Conservation (phyloP, 768 basidiomycete genomes). For the Paxillus involutus region DNA sequence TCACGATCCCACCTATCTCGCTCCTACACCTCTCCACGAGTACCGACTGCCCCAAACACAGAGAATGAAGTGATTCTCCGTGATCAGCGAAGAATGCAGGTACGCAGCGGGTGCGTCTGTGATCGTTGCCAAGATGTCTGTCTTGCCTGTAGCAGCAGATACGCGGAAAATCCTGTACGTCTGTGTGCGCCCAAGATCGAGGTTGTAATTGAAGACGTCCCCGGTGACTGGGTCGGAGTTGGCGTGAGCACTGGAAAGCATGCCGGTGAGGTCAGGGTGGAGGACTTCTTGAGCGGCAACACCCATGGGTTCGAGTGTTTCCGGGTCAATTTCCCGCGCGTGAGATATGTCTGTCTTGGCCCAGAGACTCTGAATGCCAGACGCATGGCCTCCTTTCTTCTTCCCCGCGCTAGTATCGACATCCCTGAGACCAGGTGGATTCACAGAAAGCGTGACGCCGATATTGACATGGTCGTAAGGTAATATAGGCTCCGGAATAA, state of each 20-base stretch:
- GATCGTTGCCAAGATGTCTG: conserved; percentile 35
- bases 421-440: conserved; percentile 26
- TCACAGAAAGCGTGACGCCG: conserved; percentile 30
- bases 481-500: conserved; percentile 16
- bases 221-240: conserved; percentile 35
- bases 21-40: conserved; percentile 28
- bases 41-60: conserved; percentile 35
- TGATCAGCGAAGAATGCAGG: conserved; percentile 38
- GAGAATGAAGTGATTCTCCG: conserved; percentile 35
- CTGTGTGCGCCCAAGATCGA: conserved; percentile 25
- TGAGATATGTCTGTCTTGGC: conserved; percentile 31
- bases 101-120: conserved; percentile 39
- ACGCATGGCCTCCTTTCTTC: conserved; percentile 24
- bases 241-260: conserved; percentile 35
- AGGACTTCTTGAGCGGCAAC: conserved; percentile 26
- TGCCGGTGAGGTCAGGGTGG: conserved; percentile 33
- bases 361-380: conserved; percentile 28
- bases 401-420: conserved; percentile 18
- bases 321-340: conserved; percentile 34
- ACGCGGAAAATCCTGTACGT: conserved; percentile 38
- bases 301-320: conserved; percentile 37
- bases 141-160: conserved; percentile 28
- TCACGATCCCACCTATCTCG: background rate
- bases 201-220: conserved; percentile 38
- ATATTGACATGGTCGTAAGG: conserved; percentile 16